phyloP scores from a whole-genome alignment of 2,329 filamentous ascomycete genomes.

The Nemania diffusa region DNA sequence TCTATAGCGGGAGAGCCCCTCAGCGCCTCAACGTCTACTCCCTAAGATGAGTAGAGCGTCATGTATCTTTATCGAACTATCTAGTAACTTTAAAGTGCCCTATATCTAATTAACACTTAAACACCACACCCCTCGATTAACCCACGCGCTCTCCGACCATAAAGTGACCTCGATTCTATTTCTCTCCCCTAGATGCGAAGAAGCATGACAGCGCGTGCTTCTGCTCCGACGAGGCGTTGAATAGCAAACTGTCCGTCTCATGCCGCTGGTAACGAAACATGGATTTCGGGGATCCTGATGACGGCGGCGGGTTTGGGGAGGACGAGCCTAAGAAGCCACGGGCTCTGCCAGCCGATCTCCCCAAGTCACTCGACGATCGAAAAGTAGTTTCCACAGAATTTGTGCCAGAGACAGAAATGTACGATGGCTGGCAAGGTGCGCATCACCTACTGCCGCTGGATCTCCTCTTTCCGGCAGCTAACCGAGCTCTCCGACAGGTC shows the following conservation, averaged over 20 bases:
- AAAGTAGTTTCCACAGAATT: conserved; percentile 73
- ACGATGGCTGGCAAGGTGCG: conserved; percentile 96
- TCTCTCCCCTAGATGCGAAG: conserved; percentile 19
- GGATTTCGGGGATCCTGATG: conserved; percentile 66
- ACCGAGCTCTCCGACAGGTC: conserved; percentile 66
- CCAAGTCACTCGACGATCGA: conserved; percentile 90
- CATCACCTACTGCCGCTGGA: conserved; percentile 40
- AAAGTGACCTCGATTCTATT: not conserved
- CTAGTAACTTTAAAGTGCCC: conserved; percentile 6
- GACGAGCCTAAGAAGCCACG: conserved; percentile 58
- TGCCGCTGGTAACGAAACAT: conserved; percentile 58
- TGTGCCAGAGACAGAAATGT: conserved; percentile 90
- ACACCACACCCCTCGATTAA: conserved; percentile 5
- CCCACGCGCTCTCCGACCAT: not conserved
- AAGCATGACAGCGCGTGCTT: conserved; percentile 41
- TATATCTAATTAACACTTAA: not conserved
- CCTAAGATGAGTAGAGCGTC: conserved; percentile 1
- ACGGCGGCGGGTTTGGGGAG: conserved; percentile 56
- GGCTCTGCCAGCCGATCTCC: conserved; percentile 82
- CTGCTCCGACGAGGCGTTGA: conserved; percentile 39
- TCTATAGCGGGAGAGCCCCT: no score
- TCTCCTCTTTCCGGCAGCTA: conserved; percentile 29
- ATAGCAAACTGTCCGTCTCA: conserved; percentile 38
- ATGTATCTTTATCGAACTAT: conserved; percentile 15
- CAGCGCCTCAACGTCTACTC: conserved; percentile 19